phyloP scores from a whole-genome alignment of 192 early-diverging fungal species.

The Phycomyces nitens region DNA sequence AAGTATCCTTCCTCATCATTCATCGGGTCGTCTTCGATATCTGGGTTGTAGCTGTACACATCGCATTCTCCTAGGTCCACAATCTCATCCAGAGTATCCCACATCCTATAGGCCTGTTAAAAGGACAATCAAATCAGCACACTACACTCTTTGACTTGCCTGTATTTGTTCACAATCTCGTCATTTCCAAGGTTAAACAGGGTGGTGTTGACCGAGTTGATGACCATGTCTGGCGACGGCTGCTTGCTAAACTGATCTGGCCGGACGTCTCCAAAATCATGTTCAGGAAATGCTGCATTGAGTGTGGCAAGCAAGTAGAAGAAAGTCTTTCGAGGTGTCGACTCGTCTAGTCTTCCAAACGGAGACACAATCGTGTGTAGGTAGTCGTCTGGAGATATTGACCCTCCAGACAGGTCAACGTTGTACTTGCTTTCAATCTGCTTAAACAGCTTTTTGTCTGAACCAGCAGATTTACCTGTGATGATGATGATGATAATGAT shows the following conservation, averaged over 20 bases:
- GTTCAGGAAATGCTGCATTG: constrained; percentile 95
- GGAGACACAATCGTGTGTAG: constrained; percentile 72
- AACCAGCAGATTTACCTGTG: constrained; percentile 86
- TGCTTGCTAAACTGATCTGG: constrained; percentile 78
- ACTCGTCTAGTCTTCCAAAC: constrained; percentile 85
- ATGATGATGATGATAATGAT: background rate
- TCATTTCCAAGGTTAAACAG: constrained; percentile 80
- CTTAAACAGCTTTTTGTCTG: constrained; percentile 90
- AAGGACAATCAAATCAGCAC: too few species aligned
- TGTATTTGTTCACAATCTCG: constrained; percentile 47
- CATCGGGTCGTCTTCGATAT: constrained; percentile 86
- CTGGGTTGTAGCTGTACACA: constrained; percentile 88
- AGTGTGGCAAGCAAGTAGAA: constrained; percentile 95
- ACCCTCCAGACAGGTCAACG: constrained; percentile 57
- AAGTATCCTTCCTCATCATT: constrained; percentile 78
- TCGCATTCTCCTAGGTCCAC: constrained; percentile 83
- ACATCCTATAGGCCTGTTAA: constrained; percentile 57
- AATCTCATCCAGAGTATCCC: constrained; percentile 84
- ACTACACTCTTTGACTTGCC: constrained; percentile 19
- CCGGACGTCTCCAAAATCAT: constrained; percentile 91
- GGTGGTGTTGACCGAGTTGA: constrained; percentile 84
- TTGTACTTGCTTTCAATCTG: constrained; percentile 84
- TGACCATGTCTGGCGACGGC: constrained; percentile 64
- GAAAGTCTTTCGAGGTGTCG: constrained; percentile 80
- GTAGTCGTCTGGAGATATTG: constrained; percentile 63